Evolutionary conservation across 208 protist species (phyloP).

Genomic region (Wallacemonas collosoma): DNA sequence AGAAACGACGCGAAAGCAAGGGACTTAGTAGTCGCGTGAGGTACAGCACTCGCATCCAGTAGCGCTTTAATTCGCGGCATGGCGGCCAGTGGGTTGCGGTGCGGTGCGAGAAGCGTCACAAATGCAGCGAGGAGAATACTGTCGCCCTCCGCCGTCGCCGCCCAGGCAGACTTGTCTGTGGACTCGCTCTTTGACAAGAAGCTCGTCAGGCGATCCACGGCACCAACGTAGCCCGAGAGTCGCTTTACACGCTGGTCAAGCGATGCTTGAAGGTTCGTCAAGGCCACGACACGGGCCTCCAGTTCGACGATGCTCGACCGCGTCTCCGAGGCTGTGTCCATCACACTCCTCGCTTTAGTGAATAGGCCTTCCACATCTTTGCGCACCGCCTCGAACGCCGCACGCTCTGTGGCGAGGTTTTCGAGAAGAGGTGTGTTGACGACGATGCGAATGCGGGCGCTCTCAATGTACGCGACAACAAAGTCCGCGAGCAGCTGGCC

Average conservation of each 20-base stretch:
- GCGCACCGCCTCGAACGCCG: constrained; percentile 20
- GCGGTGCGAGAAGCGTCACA: constrained; percentile 52
- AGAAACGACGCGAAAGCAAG: constrained; percentile 42
- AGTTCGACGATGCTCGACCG: constrained; percentile 15
- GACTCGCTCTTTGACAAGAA: constrained; percentile 36
- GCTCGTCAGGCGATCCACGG: constrained; percentile 69
- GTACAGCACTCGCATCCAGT: constrained; percentile 28
- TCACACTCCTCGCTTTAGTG: constrained; percentile 14
- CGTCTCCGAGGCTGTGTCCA: constrained; percentile 12
- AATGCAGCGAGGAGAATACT: constrained; percentile 68
- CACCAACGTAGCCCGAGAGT: constrained; percentile 51
- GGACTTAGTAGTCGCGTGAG: constrained; percentile 9
- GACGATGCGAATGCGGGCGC: constrained; percentile 22
- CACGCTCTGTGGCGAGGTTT: constrained; percentile 26
- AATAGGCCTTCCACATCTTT: constrained; percentile 27
- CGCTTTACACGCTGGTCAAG: constrained; percentile 36
- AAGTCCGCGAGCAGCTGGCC: constrained; percentile 55
- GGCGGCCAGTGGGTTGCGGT: constrained; percentile 18
- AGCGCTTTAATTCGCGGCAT: constrained; percentile 30
- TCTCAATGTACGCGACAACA: constrained; percentile 50
- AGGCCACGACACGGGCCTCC: constrained; percentile 13
- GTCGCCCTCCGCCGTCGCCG: constrained; percentile 52
- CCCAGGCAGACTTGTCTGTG: constrained; percentile 23
- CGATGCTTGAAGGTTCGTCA: constrained; percentile 19
- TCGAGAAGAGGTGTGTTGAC: constrained; percentile 23